Percentiles rank a stretch among this genome's conserved stretches.
phyloP scores from a whole-genome alignment of 805 yeast species.

The Starmerella apis region DNA sequence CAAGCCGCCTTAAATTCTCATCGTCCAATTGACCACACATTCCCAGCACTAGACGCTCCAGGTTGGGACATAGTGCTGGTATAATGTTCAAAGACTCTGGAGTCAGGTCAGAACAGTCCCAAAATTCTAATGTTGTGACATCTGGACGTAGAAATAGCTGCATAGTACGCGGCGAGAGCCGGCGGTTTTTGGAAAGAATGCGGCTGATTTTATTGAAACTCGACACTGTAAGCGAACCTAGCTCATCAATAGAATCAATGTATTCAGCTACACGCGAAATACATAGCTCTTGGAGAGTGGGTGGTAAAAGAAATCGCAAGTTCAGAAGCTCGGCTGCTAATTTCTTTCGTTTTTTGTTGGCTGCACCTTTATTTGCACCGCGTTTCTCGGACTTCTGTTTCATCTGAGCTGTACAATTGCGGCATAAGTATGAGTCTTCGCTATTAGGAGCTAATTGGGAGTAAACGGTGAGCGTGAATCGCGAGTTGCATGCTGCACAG shows the following conservation, averaged over 20 bases:
- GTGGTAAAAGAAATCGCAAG: conserved; percentile 51
- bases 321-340: conserved; percentile 78
- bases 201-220: conserved; percentile 63
- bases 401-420: conserved; percentile 46
- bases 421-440: conserved; percentile 45
- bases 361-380: conserved; percentile 14
- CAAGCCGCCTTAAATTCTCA: conserved; percentile 56
- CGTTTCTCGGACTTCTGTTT: conserved; percentile 37
- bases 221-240: conserved; percentile 75
- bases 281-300: conserved; percentile 67
- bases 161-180: conserved; percentile 61
- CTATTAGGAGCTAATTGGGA: conserved; percentile 37
- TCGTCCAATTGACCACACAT: conserved; percentile 93
- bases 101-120: conserved; percentile 84
- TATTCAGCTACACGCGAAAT: conserved; percentile 54
- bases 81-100: conserved; percentile 55
- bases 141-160: conserved; percentile 59
- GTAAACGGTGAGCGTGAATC: conserved; percentile 56
- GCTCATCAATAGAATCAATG: conserved; percentile 62
- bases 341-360: conserved; percentile 64
- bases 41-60: conserved; percentile 54
- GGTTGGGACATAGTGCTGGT: conserved; percentile 67
- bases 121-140: conserved; percentile 51
- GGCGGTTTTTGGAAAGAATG: conserved; percentile 72
- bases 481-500: conserved; percentile 53